Evolutionary conservation across 352 stramenopile genomes (phyloP), one percentile per base, ranked within the genome.

Genomic region (Salisapilia sapeloensis): DNA sequence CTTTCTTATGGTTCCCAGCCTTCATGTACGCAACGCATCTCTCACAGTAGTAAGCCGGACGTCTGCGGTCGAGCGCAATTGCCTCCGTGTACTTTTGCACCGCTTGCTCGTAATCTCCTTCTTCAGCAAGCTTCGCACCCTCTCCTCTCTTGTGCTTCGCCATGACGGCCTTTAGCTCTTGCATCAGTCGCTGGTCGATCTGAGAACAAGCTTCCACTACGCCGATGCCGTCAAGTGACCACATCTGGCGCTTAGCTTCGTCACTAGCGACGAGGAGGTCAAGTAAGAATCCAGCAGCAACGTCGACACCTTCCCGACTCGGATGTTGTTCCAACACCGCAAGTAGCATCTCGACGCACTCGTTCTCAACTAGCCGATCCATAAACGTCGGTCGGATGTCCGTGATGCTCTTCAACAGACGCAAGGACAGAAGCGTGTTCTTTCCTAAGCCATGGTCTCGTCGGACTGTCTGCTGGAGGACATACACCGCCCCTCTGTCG

Each of bases 21-120:
- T 80, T 60, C 26, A 59, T 58, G 20, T 82, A 80, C n/a, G 72
- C 69, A 24, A 76, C 53, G 48, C 69, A 82, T 53, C 72, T 53
- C 55, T 97, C 94, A 21, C 60, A 86, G 52, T 89, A 96, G 48
- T 96, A 96, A 12, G 81, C 78, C 4, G 80, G 75, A 18, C 90
- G 76, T 18, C 60, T 87, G 9, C 65, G 38, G 46, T 97, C 86
- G 13, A 96, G 49, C 1, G 56, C 45, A 21, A 93, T 96, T 4
- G 90, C 90, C 27, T 93, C 78, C 4, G 84, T 86, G 53, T 96
- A 96, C 29, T 94, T 93, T 22, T 72, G 69, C 33, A 96, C 93
- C 15, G 90, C 90, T 9, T 80, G 40, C 5, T 57, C 56, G 46
- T 90, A 95, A 39, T 96, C 70, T 8, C 79, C 76, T 17, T 65